Conservation (phyloP, 129 eudicot species). For the Pulicaria dysenterica region DNA sequence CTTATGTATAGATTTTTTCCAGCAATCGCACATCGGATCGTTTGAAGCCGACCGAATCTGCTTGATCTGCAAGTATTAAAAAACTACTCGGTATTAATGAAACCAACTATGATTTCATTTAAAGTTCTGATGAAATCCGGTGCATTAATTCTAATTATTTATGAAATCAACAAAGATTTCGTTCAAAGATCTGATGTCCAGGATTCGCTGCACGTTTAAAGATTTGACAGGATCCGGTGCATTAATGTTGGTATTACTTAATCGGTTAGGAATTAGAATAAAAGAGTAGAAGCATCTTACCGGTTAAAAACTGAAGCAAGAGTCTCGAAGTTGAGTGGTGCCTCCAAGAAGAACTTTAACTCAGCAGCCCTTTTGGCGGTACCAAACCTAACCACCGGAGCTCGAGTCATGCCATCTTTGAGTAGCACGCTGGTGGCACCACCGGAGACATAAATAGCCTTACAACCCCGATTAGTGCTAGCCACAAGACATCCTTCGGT, state of each 20-base stretch:
- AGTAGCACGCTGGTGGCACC: conserved; percentile 58
- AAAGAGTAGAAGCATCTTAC: conserved; percentile 24
- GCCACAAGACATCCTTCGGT: conserved; percentile 79
- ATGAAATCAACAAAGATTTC: too few species aligned
- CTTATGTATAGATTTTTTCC: conserved; percentile 66
- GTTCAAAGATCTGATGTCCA: too few species aligned
- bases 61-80: conserved; percentile 49
- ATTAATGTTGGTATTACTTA: too few species aligned
- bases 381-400: conserved; percentile 73
- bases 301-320: conserved; percentile 54
- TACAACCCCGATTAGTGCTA: conserved; percentile 70
- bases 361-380: conserved; percentile 75
- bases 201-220: too few species aligned
- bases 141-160: too few species aligned
- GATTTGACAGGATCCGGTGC: too few species aligned
- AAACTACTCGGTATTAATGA: too few species aligned
- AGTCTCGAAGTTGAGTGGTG: conserved; percentile 50
- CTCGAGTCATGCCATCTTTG: conserved; percentile 70
- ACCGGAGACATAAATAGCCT: conserved; percentile 60
- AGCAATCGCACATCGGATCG: conserved; percentile 48
- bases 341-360: conserved; percentile 60
- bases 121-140: too few species aligned
- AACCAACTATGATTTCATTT: too few species aligned
- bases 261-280: too few species aligned
- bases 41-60: conserved; percentile 58